These are phyloP conservation scores for Tephrocybe sp. DNA, from an alignment of 768 basidiomycete species.

Conservation along the genomic window DNA sequence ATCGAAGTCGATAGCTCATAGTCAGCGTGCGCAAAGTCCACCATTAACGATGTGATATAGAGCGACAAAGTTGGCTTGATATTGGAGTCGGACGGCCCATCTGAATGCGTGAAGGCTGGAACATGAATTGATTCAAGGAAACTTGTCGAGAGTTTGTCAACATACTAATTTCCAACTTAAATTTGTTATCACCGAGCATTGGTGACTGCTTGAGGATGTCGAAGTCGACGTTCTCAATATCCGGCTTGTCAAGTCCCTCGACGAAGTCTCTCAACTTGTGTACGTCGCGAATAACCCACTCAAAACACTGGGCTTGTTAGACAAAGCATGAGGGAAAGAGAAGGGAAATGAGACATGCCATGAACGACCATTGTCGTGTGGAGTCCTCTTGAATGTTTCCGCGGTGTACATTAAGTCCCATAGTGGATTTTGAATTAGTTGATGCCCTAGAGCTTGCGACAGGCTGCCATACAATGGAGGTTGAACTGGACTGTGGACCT, in stretches of 20 bases:
- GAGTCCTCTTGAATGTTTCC: constrained; percentile 36
- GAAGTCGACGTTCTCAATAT: constrained; percentile 43
- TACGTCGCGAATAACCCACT: constrained; percentile 65
- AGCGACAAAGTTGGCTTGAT: constrained; percentile 49
- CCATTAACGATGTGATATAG: constrained; percentile 62
- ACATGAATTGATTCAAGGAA: not conserved
- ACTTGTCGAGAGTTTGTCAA: not conserved
- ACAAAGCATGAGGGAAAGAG: not conserved
- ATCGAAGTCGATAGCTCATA: constrained; percentile 63
- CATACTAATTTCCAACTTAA: constrained; percentile 69
- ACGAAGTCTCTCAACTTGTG: constrained; percentile 55
- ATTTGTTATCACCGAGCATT: constrained; percentile 65
- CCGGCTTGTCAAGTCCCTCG: constrained; percentile 36
- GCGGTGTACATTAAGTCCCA: constrained; percentile 19
- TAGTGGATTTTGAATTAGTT: constrained; percentile 18
- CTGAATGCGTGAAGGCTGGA: constrained; percentile 20
- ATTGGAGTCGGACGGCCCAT: constrained; percentile 19
- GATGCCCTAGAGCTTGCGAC: constrained; percentile 19
- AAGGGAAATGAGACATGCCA: constrained; percentile 33
- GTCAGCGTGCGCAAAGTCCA: constrained; percentile 58
- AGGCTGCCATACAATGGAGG: constrained; percentile 26
- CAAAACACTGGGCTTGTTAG: constrained; percentile 52
- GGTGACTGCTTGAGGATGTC: constrained; percentile 66
- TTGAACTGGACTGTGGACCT: constrained; percentile 24
- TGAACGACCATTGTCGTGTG: constrained; percentile 64